Evolutionary conservation across 2,329 filamentous ascomycete species (phyloP).

Genomic region (Colletotrichum theobromicola): DNA sequence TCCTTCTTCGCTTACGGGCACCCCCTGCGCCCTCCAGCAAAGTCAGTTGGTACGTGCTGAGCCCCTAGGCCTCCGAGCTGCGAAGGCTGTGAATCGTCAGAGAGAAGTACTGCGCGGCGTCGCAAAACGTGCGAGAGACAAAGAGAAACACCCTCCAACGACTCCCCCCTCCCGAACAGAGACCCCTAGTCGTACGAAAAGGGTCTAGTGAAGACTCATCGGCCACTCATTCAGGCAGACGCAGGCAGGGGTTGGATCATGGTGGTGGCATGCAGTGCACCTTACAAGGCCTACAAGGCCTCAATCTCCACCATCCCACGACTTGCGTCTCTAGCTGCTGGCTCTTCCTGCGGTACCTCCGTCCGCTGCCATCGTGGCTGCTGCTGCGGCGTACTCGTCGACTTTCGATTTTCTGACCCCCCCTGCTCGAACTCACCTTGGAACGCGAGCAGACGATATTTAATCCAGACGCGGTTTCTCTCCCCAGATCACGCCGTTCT

Average conservation of each 20-base stretch:
- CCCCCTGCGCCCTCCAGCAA: slow-evolving; percentile 1
- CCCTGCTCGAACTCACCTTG: not conserved
- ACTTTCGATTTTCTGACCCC: not conserved
- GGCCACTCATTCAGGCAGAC: slow-evolving; percentile 14
- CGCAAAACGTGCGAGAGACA: not conserved
- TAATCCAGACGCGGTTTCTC: slow-evolving; percentile 15
- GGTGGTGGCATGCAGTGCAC: not conserved
- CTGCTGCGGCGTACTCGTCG: not conserved
- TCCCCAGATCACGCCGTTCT: not conserved
- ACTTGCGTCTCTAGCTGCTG: not conserved
- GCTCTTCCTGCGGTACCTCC: not conserved
- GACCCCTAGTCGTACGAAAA: not conserved
- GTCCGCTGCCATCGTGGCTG: not conserved
- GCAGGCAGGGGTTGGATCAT: slow-evolving; percentile 1
- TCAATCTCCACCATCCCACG: slow-evolving; percentile 12
- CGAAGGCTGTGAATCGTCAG: not conserved
- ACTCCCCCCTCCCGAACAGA: not conserved
- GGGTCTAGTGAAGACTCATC: slow-evolving; percentile 15
- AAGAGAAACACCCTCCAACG: not conserved
- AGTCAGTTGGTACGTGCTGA: slow-evolving; percentile 2
- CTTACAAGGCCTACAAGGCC: not conserved
- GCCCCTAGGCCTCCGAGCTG: not conserved
- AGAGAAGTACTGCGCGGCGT: not conserved
- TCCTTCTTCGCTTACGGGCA: slow-evolving; percentile 2
- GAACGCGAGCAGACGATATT: slow-evolving; percentile 7